Base-by-base conservation (phyloP, 176 grass and related monocot genomes). In the Eragrostis curvula region DNA sequence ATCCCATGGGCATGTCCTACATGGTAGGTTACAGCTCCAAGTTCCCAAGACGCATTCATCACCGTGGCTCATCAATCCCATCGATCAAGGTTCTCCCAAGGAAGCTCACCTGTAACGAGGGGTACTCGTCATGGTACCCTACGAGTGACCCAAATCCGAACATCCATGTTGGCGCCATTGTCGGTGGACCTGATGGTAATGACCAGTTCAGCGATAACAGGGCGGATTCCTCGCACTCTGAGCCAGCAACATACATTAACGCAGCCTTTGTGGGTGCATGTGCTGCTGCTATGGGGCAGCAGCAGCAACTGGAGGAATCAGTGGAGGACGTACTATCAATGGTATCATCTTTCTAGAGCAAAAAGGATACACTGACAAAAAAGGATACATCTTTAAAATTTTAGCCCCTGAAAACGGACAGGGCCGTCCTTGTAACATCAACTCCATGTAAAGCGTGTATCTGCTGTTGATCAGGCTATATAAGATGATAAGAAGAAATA, bases 261-360 rank as follows among this genome's bases (percentile, higher is more conserved):
- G 87, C 87, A 7, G 90, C 90, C 75, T 92, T 92, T 58, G 74
- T 89, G 5, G 86, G 91, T 39, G 87, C 84, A 18, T 79, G 77
- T 8, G 84, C 91, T 44, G 80, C 87, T 44, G 81, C 61, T 9
- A 57, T 88, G 16, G 75, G 75, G 42, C 68, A 51, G n/a, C 42
- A 63, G n/a, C 42, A 63, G 64, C 79, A 64, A 61, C 14, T 69
- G 10, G 52, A 60, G 63, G 29, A 25, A 58, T 20, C 24, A 57
- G 69, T 20, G n/a, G 51, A 61, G 3, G 21, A 46, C 43, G 0
- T 74, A 4, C 10, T 42, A 11, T 71, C 68, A 68, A 29, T 59
- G 45, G 15, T 69, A n/a, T 27, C 21, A 65, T 24, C 71, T 29
- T 58, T 71, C 25, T 77, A 85, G 14, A 71, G 8, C 56, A 53